A percentile compares a stretch with the other conserved stretches of the same genome.
These are phyloP conservation scores for Vitis rupestris DNA, from an alignment of 164 flowering plant genomes.

Conservation along the genomic window DNA sequence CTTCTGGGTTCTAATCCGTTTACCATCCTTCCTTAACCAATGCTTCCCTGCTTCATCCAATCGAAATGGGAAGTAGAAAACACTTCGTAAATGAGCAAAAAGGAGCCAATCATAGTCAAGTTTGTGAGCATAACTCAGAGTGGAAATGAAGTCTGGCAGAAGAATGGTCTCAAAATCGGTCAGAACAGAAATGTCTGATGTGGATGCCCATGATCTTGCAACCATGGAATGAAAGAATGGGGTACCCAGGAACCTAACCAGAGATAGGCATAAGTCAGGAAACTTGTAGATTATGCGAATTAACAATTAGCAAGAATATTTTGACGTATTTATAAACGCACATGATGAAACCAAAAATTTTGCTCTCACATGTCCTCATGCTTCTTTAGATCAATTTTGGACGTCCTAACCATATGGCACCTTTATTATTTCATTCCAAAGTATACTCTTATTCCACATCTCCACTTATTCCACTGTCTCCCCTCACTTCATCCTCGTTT, in stretches of 20 bases:
- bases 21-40: constrained; percentile 57
- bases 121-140: constrained; percentile 50
- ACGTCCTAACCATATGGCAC: no score
- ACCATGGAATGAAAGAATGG: constrained; percentile 98
- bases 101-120: constrained; percentile 86
- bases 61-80: constrained; percentile 57
- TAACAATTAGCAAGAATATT: not conserved
- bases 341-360: not conserved
- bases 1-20: constrained; percentile 39
- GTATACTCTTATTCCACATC: no score
- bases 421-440: no score
- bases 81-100: constrained; percentile 46
- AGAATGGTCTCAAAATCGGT: constrained; percentile 71
- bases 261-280: not conserved
- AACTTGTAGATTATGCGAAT: not conserved
- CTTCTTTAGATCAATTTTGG: no score
- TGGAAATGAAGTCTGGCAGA: constrained; percentile 62
- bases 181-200: constrained; percentile 65
- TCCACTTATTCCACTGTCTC: no score
- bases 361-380: not conserved
- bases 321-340: not conserved
- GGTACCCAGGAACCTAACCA: constrained; percentile 70
- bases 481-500: no score
- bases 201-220: constrained; percentile 59
- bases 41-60: constrained; percentile 49